Base-by-base conservation (phyloP, 169 alveolate genomes). In the Theileria annulata region DNA sequence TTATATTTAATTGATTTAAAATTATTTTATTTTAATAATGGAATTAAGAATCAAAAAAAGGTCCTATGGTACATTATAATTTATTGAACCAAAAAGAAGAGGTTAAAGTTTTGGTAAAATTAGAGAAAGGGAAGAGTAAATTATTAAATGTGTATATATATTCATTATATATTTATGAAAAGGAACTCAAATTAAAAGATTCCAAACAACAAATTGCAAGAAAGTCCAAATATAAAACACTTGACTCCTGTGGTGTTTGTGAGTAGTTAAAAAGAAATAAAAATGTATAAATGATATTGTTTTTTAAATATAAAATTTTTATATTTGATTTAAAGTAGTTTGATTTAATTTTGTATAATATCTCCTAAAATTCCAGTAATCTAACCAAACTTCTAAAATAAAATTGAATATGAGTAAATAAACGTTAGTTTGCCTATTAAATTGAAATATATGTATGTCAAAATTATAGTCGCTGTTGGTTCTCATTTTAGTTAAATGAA, bases 111-210 rank as follows among this genome's bases (percentile, higher is more conserved):
- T 35, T 35, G 25, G 10, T 23, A 19, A 12, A 60, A 60, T 60
- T 60, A n/a, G 2, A 9, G 21, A 60, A 60, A 60, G 17, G 69
- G 17, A 25, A 23, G 25, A 23, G 15, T 60, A 60, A 35, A 12
- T 60, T 60, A n/a, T 33, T 3, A 60, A 12, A 60, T 60, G 69
- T 60, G 69, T 60, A 60, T 27, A 60, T 60, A 60, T 23, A 23
- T 6, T n/a, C 27, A 23, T 19, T 5, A 60, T 23, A n/a, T 27
- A 3, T 23, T 13, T 9, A 60, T 23, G 35, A n/a, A 60, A 25
- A 60, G 2, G 33, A 23, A 3, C 21, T 2, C 19, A 3, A 19
- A 60, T 13, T 60, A 60, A 33, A 60, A 9, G 69, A 60, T 60
- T 60, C 69, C 27, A 60, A 13, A n/a, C 37, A 15, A 23, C 6